Conservation (phyloP, 305 asterid species). For the Fraxinus nigra region DNA sequence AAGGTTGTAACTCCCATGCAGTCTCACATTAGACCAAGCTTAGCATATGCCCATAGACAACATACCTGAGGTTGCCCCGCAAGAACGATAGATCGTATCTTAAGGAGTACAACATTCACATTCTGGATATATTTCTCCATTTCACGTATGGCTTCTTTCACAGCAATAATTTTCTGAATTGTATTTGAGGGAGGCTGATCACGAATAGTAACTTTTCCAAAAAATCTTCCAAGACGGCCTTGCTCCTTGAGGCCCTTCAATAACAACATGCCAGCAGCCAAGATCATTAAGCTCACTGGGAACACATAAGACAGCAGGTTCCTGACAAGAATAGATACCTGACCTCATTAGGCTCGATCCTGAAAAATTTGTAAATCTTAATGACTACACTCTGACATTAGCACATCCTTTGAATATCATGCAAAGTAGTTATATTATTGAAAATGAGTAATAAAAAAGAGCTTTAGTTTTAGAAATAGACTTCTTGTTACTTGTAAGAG, state of each 20-base stretch:
- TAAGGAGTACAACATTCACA: conserved; percentile 74
- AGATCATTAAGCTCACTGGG: conserved; percentile 72
- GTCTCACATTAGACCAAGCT: not conserved
- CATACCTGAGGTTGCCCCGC: conserved; percentile 94
- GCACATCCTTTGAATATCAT: not conserved
- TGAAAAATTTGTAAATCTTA: not conserved
- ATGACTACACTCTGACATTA: not conserved
- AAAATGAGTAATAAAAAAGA: not conserved
- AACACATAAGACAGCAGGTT: conserved; percentile 70
- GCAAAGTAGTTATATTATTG: not conserved
- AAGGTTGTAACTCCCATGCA: not conserved
- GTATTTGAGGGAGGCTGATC: conserved; percentile 97
- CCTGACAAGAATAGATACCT: conserved; percentile 42
- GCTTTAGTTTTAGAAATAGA: not conserved
- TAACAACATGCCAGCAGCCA: conserved; percentile 70
- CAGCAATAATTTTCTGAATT: conserved; percentile 81
- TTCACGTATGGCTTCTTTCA: conserved; percentile 91
- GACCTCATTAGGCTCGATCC: conserved; percentile 10
- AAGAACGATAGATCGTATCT: conserved; percentile 73
- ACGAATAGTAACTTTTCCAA: conserved; percentile 80
- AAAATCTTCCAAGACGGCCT: conserved; percentile 92
- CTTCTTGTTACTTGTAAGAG: not conserved
- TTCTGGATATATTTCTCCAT: conserved; percentile 80
- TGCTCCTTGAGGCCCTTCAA: conserved; percentile 94
- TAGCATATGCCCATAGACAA: not conserved